Evolutionary conservation across 805 yeast species (phyloP), one percentile per base, ranked within the genome.

Genomic region (Candida parachauliodes): DNA sequence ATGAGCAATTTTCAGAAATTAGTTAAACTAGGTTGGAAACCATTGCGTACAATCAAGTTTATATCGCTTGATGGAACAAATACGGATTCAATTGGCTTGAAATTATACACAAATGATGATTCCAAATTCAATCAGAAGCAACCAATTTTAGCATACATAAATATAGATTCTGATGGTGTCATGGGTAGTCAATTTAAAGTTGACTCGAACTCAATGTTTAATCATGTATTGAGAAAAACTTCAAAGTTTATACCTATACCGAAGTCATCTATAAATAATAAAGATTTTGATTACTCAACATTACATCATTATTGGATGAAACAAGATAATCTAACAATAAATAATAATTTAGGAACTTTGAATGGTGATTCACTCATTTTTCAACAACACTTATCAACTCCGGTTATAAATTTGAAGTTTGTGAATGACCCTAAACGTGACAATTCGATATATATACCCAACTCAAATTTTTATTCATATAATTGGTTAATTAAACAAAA

Each of bases 61-160:
- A 55, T 67, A 2, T 62, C 68, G 1, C 66, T 70, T 68, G 74
- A 68, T 41, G 71, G 65, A 1, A 48, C 62, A 6, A 52, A 53
- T 20, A 52, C 53, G 33, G 68, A 66, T 2, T 49, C 59, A 8
- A 36, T 61, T 14, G 74, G 72, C 1, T 47, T 67, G 0, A 50
- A 47, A 32, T 39, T 46, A 4, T 45, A 39, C 15, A 36, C 53
- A 3, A 52, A 55, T 18, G 25, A 46, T 2, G 25, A 46, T 2
- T 37, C 29, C 1, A 39, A 47, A 3, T 51, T 57, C 24, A 49
- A 45, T 19, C 25, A 40, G 3, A 55, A 52, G 29, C 35, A 46
- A 22, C 60, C 66, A 1, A 44, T 63, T 3, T 33, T 65, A 10
- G 57, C 62, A 2, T 68, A 62, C 44, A 62, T 68, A 28, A 60